Evolutionary conservation across 2,329 filamentous ascomycete genomes (phyloP), one percentile per base, ranked within the genome.

Genomic region (Diaporthe amygdali): DNA sequence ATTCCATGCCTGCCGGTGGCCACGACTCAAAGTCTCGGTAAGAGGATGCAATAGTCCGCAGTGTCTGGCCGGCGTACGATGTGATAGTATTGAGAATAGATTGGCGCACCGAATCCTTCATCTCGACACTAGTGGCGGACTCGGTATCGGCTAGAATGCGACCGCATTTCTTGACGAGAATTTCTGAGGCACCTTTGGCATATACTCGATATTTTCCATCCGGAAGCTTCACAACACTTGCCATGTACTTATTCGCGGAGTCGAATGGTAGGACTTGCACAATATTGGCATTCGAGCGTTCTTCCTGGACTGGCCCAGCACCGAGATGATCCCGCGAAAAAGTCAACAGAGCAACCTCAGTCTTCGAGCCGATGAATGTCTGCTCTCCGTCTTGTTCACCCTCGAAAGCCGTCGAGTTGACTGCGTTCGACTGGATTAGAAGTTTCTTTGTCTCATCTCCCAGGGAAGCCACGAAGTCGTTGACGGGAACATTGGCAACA

Each of bases 31-130:
- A 94, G 74, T 95, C 93, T 68, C 89, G 89, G 81, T 94, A 94
- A 10, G 93, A 86, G 71, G 94, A 86, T 49, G 89, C 92, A 73
- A 95, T 94, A 0, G 92, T 95, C 56, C 93, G 90, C 17, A 95
- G 87, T 15, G 93, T 94, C 41, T 90, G 85, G 5, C 86, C 86
- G 5, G 90, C 90, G 74, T 92, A 92, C 12, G 86, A 85, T 22
- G 88, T 86, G 75, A 92, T 92, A 59, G 89, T 81, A 27, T 84
- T 81, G 49, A 82, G 82, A 25, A 92, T 79, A 3, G 84, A 86
- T 46, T 89, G 83, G 37, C 87, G 85, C 74, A 92, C 89, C 17
- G 89, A 84, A 1, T 84, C 81, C 1, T 88, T 88, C 73, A 95
- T 84, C 1, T 84, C 79, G 17, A 80, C 82, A 30, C 85, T 84